These are phyloP conservation scores for Elongisporangium anandrum DNA, from an alignment of 352 stramenopile genomes.

Conservation along the genomic window DNA sequence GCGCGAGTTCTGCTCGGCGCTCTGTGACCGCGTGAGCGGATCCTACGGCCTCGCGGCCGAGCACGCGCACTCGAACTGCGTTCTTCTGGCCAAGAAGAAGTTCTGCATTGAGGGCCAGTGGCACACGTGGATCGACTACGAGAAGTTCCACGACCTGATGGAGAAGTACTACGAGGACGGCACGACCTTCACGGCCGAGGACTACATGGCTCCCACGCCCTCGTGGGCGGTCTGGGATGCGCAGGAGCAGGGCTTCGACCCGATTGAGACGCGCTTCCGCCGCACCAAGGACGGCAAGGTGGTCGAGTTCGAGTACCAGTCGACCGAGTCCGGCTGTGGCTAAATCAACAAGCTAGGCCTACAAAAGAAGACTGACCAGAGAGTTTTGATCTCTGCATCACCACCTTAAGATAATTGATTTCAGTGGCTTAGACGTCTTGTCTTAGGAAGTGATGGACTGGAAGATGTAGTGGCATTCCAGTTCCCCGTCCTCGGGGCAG, in stretches of 20 bases:
- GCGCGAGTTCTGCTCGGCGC: conserved; percentile 85
- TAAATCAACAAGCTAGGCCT: conserved; percentile 17
- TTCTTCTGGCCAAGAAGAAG: conserved; percentile 92
- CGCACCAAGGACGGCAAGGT: conserved; percentile 86
- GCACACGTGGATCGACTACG: conserved; percentile 99
- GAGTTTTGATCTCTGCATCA: not conserved
- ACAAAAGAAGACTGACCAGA: not conserved
- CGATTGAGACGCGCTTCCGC: conserved; percentile 90
- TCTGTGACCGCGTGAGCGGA: conserved; percentile 71
- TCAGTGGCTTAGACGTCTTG: conserved; percentile 9
- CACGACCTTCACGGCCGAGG: conserved; percentile 86
- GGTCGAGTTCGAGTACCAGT: conserved; percentile 80
- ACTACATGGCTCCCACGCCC: conserved; percentile 94
- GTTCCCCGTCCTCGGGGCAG: conserved; percentile 83
- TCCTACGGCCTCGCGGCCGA: conserved; percentile 94
- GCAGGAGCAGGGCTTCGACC: conserved; percentile 96
- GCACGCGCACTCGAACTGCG: conserved; percentile 95
- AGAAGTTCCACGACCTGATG: conserved; percentile 93
- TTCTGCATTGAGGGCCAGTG: conserved; percentile 90
- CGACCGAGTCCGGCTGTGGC: conserved; percentile 78
- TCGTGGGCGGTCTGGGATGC: conserved; percentile 96
- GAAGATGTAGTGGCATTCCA: conserved; percentile 92
- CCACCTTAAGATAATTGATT: conserved; percentile 3
- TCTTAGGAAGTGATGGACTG: conserved; percentile 23
- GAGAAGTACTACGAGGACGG: conserved; percentile 78